These are phyloP conservation scores for Tillandsia fasciculata DNA, from an alignment of 176 grass and related monocot species.

Conservation along the genomic window DNA sequence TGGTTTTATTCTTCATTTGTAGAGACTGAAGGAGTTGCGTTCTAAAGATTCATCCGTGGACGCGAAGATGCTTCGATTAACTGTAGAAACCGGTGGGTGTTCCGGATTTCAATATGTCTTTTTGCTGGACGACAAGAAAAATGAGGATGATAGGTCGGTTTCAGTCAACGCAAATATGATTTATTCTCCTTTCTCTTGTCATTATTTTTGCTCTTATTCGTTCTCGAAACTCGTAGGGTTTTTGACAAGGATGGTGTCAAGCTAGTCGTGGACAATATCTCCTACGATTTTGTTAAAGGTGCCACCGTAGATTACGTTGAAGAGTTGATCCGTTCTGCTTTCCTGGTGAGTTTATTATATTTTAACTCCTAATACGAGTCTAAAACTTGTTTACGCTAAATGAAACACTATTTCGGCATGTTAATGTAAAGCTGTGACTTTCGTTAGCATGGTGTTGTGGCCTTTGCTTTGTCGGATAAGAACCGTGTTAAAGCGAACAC, in stretches of 20 bases:
- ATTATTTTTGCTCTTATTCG: not conserved
- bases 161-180: not conserved
- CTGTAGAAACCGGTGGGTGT: constrained; percentile 85
- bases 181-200: not conserved
- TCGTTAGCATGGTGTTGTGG: too few species aligned
- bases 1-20: constrained; percentile 6
- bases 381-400: not conserved
- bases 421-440: too few species aligned
- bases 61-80: constrained; percentile 71
- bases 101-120: constrained; percentile 90
- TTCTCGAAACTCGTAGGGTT: constrained; percentile 28
- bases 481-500: too few species aligned
- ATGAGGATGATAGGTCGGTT: constrained; percentile 37
- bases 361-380: not conserved
- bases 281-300: constrained; percentile 94
- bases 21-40: constrained; percentile 79
- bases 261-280: constrained; percentile 74
- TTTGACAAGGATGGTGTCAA: constrained; percentile 80
- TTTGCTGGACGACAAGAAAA: constrained; percentile 54
- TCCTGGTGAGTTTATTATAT: constrained; percentile 33
- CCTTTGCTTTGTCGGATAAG: too few species aligned
- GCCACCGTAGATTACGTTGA: constrained; percentile 75
- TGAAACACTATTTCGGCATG: too few species aligned
- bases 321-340: constrained; percentile 77
- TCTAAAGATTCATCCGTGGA: constrained; percentile 39